Base-by-base conservation (phyloP, 1,139 yeast genomes). In the Cylindricascospora bacillispora region DNA sequence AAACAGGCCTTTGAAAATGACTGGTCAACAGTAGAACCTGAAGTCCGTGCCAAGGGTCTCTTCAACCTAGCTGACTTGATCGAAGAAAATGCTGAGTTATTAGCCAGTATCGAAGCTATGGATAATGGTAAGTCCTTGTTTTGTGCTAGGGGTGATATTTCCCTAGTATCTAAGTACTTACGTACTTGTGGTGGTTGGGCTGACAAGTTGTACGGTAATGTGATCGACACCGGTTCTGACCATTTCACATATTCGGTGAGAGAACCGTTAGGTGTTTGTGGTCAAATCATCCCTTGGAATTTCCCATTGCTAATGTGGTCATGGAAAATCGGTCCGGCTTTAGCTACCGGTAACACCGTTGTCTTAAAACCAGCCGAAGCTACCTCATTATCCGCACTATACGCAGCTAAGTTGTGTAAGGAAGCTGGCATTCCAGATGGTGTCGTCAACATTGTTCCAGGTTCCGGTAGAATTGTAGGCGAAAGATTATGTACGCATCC, bases 281-380 rank as follows among this genome's bases (percentile, higher is more conserved):
- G 85, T 30, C 81, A 78, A 54, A 77, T 82, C 41, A 78, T 80
- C 48, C 93, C 93, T 33, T 81, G 93, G 92, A 80, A 80, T 57
- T 80, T 79, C 65, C 93, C 93, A 31, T 62, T 79, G 46, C 63
- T 77, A 56, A 76, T 80, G 73, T 66, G 78, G 58, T 65, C 82
- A 25, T 80, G 89, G 81, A 80, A 81, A 45, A 62, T 81, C 34
- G 82, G 81, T 31, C 93, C 93, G 9, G 86, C 89, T 27, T 61
- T 81, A 41, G 77, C 83, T 29, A 75, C 86, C 27, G 93, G 92
- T 55, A 79, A 80, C 57, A 73, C 92, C 24, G 73, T 78, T 38
- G 79, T 81, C 25, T 63, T 81, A 55, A 81, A 81, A 55, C 76
- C 92, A 11, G 80, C 92, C 28, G 93, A 82, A 52, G 67, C 78